These are phyloP conservation scores for Hamigera avellanea DNA, from an alignment of 495 filamentous ascomycete species.

Conservation along the genomic window DNA sequence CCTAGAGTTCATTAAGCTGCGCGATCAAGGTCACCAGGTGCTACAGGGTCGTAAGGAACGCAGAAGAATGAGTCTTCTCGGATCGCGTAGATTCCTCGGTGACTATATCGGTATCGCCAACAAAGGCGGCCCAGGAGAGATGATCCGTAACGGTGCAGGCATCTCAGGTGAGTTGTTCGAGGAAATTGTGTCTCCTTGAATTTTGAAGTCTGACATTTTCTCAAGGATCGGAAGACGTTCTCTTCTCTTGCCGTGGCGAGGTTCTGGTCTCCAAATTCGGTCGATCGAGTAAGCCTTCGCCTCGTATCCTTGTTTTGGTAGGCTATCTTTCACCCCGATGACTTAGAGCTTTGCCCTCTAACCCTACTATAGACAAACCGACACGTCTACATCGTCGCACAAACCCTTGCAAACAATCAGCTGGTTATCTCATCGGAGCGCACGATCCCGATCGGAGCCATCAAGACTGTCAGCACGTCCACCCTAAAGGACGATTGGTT, in stretches of 20 bases:
- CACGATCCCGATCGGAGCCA: slow-evolving; percentile 68
- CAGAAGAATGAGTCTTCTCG: slow-evolving; percentile 77
- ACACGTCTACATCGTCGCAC: slow-evolving; percentile 78
- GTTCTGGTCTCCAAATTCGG: slow-evolving; percentile 87
- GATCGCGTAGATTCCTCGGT: slow-evolving; percentile 83
- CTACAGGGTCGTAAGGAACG: slow-evolving; percentile 82
- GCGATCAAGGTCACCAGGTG: slow-evolving; percentile 82
- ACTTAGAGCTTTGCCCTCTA: too few species aligned
- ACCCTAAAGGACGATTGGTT: slow-evolving; percentile 93
- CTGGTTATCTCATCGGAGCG: slow-evolving; percentile 69
- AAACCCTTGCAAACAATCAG: slow-evolving; percentile 72
- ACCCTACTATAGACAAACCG: slow-evolving; percentile 47
- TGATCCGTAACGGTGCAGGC: slow-evolving; percentile 62
- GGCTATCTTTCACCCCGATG: slow-evolving; percentile 10
- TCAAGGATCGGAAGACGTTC: slow-evolving; percentile 51
- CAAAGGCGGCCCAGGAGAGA: slow-evolving; percentile 66
- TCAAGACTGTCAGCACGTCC: slow-evolving; percentile 74
- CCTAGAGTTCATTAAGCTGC: slow-evolving; percentile 72
- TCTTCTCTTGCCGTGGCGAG: slow-evolving; percentile 89
- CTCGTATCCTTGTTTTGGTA: slow-evolving; percentile 71
- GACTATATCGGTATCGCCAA: slow-evolving; percentile 89
- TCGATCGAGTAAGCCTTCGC: slow-evolving; percentile 83
- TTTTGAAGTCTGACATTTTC: slow-evolving; percentile 7
- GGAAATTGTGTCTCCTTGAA: neutral
- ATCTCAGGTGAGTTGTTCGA: slow-evolving; percentile 31